A percentile compares a stretch with the other conserved stretches of the same genome.
phyloP scores from a whole-genome alignment of 2,329 filamentous ascomycete genomes.

The Capronia americana region DNA sequence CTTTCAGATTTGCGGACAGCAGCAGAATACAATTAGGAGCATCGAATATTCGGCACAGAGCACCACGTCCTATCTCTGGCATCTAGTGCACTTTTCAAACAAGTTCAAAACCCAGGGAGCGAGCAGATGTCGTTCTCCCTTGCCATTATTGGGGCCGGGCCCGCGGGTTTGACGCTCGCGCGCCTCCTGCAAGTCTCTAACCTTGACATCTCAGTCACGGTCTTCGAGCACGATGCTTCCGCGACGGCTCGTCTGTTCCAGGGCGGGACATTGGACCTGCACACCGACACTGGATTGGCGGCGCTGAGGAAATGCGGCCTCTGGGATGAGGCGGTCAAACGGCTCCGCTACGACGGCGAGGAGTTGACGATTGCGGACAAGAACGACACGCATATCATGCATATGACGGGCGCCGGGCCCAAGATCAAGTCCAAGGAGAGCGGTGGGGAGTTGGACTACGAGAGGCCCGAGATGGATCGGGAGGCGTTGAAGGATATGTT shows the following conservation, averaged over 20 bases:
- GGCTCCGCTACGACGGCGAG: constrained; percentile 51
- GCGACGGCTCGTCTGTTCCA: constrained; percentile 42
- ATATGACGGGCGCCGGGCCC: constrained; percentile 26
- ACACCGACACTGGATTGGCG: constrained; percentile 44
- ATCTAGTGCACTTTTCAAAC: background rate
- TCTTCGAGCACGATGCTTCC: constrained; percentile 45
- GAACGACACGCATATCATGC: constrained; percentile 44
- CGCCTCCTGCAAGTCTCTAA: constrained; percentile 43
- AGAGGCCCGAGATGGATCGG: constrained; percentile 49
- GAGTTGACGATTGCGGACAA: constrained; percentile 52
- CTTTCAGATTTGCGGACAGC: background rate
- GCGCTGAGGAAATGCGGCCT: constrained; percentile 45
- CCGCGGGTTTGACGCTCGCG: constrained; percentile 46
- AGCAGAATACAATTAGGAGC: too few relatives aligned
- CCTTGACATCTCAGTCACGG: constrained; percentile 37
- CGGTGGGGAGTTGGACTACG: constrained; percentile 17
- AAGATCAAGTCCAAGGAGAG: constrained; percentile 9
- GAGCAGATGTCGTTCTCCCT: constrained; percentile 32
- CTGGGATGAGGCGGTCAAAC: constrained; percentile 44
- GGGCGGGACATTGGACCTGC: constrained; percentile 49
- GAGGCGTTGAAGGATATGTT: constrained; percentile 45
- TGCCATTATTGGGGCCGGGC: constrained; percentile 46
- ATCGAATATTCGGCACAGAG: background rate
- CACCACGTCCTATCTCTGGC: background rate
- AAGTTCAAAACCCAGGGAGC: background rate